phyloP scores from a whole-genome alignment of 441 rosid genomes.

The Eruca vesicaria region DNA sequence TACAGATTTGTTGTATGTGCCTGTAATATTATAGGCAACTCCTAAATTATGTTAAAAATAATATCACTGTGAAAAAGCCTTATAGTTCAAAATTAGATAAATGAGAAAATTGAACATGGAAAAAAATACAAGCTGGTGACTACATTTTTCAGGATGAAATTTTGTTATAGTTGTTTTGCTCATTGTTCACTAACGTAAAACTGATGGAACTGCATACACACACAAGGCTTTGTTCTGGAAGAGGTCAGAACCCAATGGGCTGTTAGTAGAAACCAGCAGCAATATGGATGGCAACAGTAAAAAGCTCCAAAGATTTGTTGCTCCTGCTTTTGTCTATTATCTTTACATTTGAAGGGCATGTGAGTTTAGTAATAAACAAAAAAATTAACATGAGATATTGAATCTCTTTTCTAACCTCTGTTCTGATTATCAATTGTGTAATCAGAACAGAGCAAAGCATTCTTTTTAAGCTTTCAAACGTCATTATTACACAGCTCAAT shows the following conservation, averaged over 20 bases:
- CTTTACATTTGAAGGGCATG: neutral
- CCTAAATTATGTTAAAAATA: neutral
- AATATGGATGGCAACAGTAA: slow-evolving; percentile 69
- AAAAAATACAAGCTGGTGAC: neutral
- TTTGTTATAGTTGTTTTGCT: neutral
- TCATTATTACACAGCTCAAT: slow-evolving; percentile 20
- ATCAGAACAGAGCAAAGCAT: slow-evolving; percentile 15
- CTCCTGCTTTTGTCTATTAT: neutral
- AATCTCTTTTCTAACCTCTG: neutral
- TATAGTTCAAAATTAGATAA: neutral
- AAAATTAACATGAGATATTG: neutral
- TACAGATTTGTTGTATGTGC: neutral
- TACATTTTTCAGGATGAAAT: neutral
- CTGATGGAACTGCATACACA: slow-evolving; percentile 50
- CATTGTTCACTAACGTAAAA: neutral
- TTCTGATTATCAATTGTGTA: neutral
- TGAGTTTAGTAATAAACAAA: neutral
- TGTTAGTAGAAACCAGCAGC: slow-evolving; percentile 69
- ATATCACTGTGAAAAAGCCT: neutral
- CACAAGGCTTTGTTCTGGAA: slow-evolving; percentile 68
- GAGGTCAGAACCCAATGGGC: slow-evolving; percentile 78
- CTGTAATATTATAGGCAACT: neutral
- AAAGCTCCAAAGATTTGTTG: neutral
- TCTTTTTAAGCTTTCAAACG: slow-evolving; percentile 11
- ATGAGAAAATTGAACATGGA: neutral